A percentile compares a stretch with the other conserved stretches of the same genome.
Conservation (phyloP, 345 rosid species). For the Lepidium didymum region DNA sequence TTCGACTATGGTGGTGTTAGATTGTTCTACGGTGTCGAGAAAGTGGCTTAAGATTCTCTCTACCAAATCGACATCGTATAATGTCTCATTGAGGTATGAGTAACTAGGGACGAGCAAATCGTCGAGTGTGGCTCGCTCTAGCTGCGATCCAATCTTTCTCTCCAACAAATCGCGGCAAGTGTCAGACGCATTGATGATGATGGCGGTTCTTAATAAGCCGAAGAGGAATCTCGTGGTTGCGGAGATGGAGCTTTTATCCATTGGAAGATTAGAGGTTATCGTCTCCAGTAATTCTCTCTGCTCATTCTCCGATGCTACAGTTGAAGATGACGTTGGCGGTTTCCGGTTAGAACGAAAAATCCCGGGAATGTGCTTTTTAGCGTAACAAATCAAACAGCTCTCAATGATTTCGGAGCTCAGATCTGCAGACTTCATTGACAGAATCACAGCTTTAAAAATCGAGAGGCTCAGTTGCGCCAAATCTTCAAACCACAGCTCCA, state of each 20-base stretch:
- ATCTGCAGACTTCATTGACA: constrained; percentile 51
- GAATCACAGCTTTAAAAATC: constrained; percentile 51
- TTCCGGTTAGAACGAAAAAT: constrained; percentile 62
- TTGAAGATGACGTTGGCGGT: constrained; percentile 40
- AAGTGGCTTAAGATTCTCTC: constrained; percentile 73
- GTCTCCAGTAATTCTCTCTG: constrained; percentile 78
- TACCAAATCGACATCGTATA: constrained; percentile 90
- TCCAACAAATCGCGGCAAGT: constrained; percentile 53
- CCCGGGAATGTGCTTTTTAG: constrained; percentile 78
- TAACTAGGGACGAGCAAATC: constrained; percentile 93
- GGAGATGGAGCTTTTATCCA: constrained; percentile 51
- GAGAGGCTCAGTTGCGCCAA: constrained; percentile 47
- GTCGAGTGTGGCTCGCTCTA: constrained; percentile 79
- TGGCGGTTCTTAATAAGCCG: constrained; percentile 67
- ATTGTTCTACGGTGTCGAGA: constrained; percentile 47
- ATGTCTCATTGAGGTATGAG: constrained; percentile 83
- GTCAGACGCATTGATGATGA: constrained; percentile 74
- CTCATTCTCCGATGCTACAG: constrained; percentile 47
- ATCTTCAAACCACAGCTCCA: constrained; percentile 71
- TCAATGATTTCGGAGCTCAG: constrained; percentile 57
- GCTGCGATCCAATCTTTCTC: constrained; percentile 76
- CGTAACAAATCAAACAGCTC: constrained; percentile 75
- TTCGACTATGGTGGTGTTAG: constrained; percentile 23
- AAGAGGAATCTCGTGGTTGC: constrained; percentile 58
- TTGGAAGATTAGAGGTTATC: constrained; percentile 54